Base-by-base conservation (phyloP, 2,329 filamentous ascomycete species). In the Diplodia corticola region DNA sequence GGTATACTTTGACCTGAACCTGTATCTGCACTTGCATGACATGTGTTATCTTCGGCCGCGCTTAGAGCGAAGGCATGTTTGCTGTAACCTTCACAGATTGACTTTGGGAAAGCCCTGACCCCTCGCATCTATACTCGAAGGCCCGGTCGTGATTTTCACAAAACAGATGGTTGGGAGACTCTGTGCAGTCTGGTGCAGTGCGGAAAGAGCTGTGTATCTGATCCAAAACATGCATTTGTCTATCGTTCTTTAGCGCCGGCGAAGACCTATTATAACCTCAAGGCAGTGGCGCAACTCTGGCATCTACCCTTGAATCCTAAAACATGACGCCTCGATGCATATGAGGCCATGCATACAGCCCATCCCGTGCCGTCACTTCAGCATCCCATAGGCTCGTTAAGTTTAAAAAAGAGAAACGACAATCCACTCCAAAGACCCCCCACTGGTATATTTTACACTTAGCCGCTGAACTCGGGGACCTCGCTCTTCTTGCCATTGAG, bases 401-500 rank as follows among this genome's bases (percentile, higher is more conserved):
- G 57, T 28, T 55, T 49, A 35, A 61, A 28, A 61, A 48, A 61
- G 44, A 60, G 24, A 60, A 61, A 61, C 57, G 48, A 35, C 57
- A 49, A 50, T 61, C 57, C 44, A 61, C 57, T n/a, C 28, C 28
- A 22, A 49, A 5, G 28, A 46, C 37, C 17, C 24, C 30, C 35
- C 55, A 49, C 44, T 49, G 57, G 57, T 61, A 61, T 61, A 61
- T 61, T 55, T 55, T 64, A 64, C 50, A 48, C 63, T 68, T 82
- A 84, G 77, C 77, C 80, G 73, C 80, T 81, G 76, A 88, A 89
- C 79, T 89, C 86, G 80, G 86, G 85, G 75, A 89, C 80, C 68
- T 84, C 83, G 73, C 80, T 79, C 71, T 78, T 84, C 83, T 86
- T 89, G 82, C 81, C 87, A 61, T 81, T 78, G 57, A 98, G 89